These are phyloP conservation scores for Dothideomycetidae sp. DNA, from an alignment of 2,329 filamentous ascomycete genomes.

Conservation along the genomic window DNA sequence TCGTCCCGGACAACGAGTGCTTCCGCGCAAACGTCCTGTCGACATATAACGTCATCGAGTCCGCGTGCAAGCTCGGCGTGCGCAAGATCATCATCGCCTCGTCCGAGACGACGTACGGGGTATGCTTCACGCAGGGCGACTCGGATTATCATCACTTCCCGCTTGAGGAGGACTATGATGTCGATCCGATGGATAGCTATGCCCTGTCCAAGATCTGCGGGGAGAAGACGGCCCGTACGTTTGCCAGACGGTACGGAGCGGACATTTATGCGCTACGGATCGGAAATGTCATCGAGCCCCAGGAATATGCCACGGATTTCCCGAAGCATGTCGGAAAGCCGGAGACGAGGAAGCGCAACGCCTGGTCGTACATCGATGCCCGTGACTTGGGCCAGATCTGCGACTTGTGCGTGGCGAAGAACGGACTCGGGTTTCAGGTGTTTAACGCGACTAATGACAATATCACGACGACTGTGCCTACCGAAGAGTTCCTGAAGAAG, in stretches of 20 bases:
- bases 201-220: conserved; percentile 46
- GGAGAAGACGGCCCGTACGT: conserved; percentile 43
- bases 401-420: conserved; percentile 37
- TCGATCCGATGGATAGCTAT: conserved; percentile 48
- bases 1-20: conserved; percentile 46
- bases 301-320: conserved; percentile 44
- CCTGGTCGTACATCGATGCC: conserved; percentile 50
- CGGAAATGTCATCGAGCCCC: conserved; percentile 47
- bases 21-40: conserved; percentile 42
- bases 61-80: conserved; percentile 46
- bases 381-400: conserved; percentile 49
- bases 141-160: conserved; percentile 44
- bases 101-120: conserved; percentile 46
- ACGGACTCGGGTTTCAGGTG: conserved; percentile 46
- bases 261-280: conserved; percentile 50
- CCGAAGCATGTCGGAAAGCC: conserved; percentile 37
- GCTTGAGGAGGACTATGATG: conserved; percentile 44
- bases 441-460: conserved; percentile 52
- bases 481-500: conserved; percentile 38
- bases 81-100: conserved; percentile 48
- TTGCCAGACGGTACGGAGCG: conserved; percentile 39
- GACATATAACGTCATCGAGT: conserved; percentile 50
- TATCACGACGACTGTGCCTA: conserved; percentile 41
- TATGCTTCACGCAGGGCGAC: conserved; percentile 47
- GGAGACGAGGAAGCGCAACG: conserved; percentile 39